phyloP scores from a whole-genome alignment of 805 yeast species.

The Metschnikowia borealis region DNA sequence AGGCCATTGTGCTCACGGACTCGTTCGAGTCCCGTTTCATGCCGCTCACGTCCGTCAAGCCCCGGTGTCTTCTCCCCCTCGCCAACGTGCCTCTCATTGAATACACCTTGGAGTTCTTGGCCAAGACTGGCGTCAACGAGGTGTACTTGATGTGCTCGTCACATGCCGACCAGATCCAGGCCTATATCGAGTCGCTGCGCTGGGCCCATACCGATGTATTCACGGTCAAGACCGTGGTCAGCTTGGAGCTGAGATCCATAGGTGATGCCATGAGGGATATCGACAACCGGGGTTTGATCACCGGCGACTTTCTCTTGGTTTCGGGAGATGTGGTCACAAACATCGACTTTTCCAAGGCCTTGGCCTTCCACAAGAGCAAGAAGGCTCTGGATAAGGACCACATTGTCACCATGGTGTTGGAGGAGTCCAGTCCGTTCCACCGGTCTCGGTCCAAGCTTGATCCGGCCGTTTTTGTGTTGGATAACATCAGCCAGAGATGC shows the following conservation, averaged over 20 bases:
- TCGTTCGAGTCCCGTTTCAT: slow-evolving; percentile 87
- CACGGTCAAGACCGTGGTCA: slow-evolving; percentile 69
- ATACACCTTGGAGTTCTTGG: slow-evolving; percentile 90
- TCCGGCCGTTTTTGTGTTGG: slow-evolving; percentile 82
- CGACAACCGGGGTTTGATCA: slow-evolving; percentile 83
- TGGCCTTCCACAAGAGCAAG: slow-evolving; percentile 69
- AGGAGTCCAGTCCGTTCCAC: slow-evolving; percentile 80
- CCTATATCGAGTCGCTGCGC: slow-evolving; percentile 69
- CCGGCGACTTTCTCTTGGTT: slow-evolving; percentile 84
- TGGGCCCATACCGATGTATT: slow-evolving; percentile 81
- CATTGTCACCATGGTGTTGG: slow-evolving; percentile 88
- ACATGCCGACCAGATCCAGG: slow-evolving; percentile 85
- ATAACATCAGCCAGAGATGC: slow-evolving; percentile 69
- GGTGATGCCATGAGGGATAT: slow-evolving; percentile 98
- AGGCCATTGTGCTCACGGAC: slow-evolving; percentile 93
- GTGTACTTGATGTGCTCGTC: slow-evolving; percentile 87
- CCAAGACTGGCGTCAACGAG: slow-evolving; percentile 84
- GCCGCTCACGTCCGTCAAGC: slow-evolving; percentile 83
- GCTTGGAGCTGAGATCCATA: slow-evolving; percentile 83
- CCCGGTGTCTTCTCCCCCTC: slow-evolving; percentile 87
- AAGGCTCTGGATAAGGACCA: slow-evolving; percentile 80
- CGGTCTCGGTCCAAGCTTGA: slow-evolving; percentile 77
- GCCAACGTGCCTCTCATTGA: slow-evolving; percentile 93
- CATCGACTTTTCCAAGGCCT: slow-evolving; percentile 69
- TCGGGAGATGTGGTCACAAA: slow-evolving; percentile 97